phyloP scores from a whole-genome alignment of 441 rosid species.

The Jatropha multifida region DNA sequence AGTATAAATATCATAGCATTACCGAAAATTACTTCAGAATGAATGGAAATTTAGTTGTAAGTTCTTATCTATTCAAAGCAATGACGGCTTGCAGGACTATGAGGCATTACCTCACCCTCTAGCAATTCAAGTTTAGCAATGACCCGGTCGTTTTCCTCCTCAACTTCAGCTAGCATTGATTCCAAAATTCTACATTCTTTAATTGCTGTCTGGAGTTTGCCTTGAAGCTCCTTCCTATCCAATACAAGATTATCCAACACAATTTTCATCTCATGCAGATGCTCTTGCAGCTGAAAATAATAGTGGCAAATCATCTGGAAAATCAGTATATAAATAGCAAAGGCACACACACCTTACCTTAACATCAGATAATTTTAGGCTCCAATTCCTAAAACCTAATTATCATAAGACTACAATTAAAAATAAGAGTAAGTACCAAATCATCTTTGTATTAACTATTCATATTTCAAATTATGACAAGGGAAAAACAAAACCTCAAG shows the following conservation, averaged over 20 bases:
- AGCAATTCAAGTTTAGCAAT: conserved; percentile 52
- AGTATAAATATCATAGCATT: too few relatives aligned
- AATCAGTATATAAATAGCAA: background rate
- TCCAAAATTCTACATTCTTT: conserved; percentile 57
- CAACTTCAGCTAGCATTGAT: conserved; percentile 57
- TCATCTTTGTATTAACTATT: background rate
- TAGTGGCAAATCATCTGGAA: background rate
- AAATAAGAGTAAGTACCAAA: background rate
- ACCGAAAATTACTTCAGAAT: background rate
- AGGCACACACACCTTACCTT: background rate
- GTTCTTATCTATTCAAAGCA: background rate
- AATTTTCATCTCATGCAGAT: conserved; percentile 43
- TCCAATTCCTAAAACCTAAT: background rate
- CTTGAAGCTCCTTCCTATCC: conserved; percentile 57
- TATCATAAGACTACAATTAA: background rate
- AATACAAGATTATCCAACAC: conserved; percentile 54
- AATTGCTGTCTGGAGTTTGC: conserved; percentile 43
- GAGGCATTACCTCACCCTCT: conserved; percentile 54
- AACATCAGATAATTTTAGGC: background rate
- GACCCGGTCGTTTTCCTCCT: conserved; percentile 57
- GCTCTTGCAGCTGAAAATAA: conserved; percentile 64
- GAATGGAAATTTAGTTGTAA: background rate
- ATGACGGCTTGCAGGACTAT: background rate
- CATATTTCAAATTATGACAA: background rate
- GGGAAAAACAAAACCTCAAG: background rate